Evolutionary conservation across 768 basidiomycete species (phyloP).

Genomic region (Leucosporidium yakuticum): DNA sequence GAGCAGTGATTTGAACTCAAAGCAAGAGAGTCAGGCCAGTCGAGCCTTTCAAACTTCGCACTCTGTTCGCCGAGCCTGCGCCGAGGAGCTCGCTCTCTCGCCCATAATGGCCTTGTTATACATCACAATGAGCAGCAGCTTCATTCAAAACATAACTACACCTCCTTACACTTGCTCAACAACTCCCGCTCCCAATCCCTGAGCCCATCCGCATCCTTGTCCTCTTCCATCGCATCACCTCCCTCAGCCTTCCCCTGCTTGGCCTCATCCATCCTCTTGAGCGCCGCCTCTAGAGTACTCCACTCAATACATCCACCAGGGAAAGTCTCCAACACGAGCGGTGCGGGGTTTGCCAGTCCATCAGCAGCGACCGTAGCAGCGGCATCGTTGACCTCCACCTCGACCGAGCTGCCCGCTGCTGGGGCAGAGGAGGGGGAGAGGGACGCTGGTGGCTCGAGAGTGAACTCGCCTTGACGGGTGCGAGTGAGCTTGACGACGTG

Average conservation of each 20-base stretch:
- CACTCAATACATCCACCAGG: slow-evolving; percentile 63
- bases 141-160: no score
- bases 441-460: slow-evolving; percentile 45
- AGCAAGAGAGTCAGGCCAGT: no score
- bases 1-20: no score
- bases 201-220: slow-evolving; percentile 21
- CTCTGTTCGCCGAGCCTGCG: no score
- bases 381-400: neutral
- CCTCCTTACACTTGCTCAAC: slow-evolving; percentile 42
- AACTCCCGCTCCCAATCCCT: slow-evolving; percentile 75
- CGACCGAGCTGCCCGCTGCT: neutral
- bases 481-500: slow-evolving; percentile 88
- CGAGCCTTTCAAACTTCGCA: no score
- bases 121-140: neutral
- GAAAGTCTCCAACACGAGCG: slow-evolving; percentile 8
- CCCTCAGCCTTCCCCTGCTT: slow-evolving; percentile 49
- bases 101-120: no score
- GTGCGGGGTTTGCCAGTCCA: neutral
- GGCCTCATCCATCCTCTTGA: slow-evolving; percentile 53
- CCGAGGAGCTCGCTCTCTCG: no score
- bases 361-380: neutral
- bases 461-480: slow-evolving; percentile 78
- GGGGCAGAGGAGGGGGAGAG: neutral
- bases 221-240: slow-evolving; percentile 44
- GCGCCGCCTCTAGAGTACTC: slow-evolving; percentile 63